Evolutionary conservation across 2,329 filamentous ascomycete species (phyloP).

Genomic region (Helotiales sp.): DNA sequence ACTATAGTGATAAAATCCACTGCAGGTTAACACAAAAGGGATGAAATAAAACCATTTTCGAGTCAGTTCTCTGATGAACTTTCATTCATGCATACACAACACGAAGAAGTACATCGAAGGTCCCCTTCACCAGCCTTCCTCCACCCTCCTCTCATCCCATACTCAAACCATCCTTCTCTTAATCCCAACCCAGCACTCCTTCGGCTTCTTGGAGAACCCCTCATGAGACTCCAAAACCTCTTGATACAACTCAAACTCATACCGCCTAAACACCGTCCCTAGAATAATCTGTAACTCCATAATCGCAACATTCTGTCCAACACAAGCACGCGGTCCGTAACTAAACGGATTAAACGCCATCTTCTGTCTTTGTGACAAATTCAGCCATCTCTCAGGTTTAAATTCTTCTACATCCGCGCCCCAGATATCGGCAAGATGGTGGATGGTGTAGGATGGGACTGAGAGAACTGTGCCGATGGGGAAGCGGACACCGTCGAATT

Average conservation of each 20-base stretch:
- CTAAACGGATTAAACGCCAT: conserved; percentile 76
- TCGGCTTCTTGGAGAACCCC: conserved; percentile 79
- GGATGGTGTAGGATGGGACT: conserved; percentile 80
- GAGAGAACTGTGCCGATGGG: conserved; percentile 72
- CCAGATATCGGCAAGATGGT: conserved; percentile 75
- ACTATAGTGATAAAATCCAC: conserved; percentile 39
- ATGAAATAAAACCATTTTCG: no score
- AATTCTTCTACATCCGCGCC: conserved; percentile 70
- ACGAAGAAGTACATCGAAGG: no score
- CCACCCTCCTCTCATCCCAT: no score
- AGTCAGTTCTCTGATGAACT: no score
- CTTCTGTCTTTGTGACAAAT: conserved; percentile 65
- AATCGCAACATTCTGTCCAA: conserved; percentile 81
- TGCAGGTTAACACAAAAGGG: no score
- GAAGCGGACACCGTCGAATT: conserved; percentile 69
- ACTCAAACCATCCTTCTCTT: conserved; percentile 17
- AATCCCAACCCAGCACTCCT: conserved; percentile 61
- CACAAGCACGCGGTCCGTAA: conserved; percentile 66
- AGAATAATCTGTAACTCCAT: conserved; percentile 85
- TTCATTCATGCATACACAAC: no score
- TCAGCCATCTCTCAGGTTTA: conserved; percentile 71
- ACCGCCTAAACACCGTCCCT: conserved; percentile 62
- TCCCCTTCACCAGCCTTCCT: no score
- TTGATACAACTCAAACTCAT: conserved; percentile 60
- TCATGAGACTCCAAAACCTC: conserved; percentile 72